Conservation (phyloP, 2,329 filamentous ascomycete species). For the Aspergillus fumigatus region DNA sequence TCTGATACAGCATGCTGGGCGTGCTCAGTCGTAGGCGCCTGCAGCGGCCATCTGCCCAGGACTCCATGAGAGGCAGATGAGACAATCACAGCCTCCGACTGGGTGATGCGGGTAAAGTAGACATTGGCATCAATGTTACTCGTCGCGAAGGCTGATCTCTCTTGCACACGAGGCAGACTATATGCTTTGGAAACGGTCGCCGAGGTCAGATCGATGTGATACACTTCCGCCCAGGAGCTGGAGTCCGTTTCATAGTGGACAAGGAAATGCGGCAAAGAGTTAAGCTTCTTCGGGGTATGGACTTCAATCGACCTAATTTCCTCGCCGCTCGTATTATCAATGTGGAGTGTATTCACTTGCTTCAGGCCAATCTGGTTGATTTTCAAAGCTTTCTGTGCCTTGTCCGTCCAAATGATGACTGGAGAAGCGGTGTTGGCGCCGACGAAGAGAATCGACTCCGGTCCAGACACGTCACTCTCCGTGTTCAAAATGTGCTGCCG, state of each 20-base stretch:
- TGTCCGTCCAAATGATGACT: slow-evolving; percentile 44
- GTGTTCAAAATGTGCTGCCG: slow-evolving; percentile 68
- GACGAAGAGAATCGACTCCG: slow-evolving; percentile 38
- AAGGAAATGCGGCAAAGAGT: slow-evolving; percentile 75
- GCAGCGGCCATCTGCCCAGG: slow-evolving; percentile 67
- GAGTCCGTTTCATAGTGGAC: slow-evolving; percentile 69
- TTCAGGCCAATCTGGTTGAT: slow-evolving; percentile 43
- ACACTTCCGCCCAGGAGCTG: slow-evolving; percentile 79
- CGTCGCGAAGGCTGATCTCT: slow-evolving; percentile 70
- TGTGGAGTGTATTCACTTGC: slow-evolving; percentile 33
- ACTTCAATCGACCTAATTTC: slow-evolving; percentile 56
- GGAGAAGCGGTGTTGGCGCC: slow-evolving; percentile 39
- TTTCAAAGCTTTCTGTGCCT: slow-evolving; percentile 40
- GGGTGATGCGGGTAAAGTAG: slow-evolving; percentile 80
- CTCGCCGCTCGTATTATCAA: slow-evolving; percentile 39
- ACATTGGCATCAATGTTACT: slow-evolving; percentile 76
- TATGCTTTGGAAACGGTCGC: slow-evolving; percentile 71
- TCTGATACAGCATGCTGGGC: slow-evolving; percentile 72
- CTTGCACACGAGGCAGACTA: slow-evolving; percentile 66
- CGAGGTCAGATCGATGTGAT: slow-evolving; percentile 70
- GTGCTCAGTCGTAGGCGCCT: slow-evolving; percentile 40
- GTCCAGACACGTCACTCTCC: slow-evolving; percentile 62
- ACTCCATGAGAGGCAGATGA: slow-evolving; percentile 74
- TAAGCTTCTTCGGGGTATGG: slow-evolving; percentile 68
- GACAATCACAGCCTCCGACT: slow-evolving; percentile 67